Percentiles rank a stretch among this genome's conserved stretches.
Conservation (phyloP, 257 asterid species). For the Jacaranda mimosifolia region DNA sequence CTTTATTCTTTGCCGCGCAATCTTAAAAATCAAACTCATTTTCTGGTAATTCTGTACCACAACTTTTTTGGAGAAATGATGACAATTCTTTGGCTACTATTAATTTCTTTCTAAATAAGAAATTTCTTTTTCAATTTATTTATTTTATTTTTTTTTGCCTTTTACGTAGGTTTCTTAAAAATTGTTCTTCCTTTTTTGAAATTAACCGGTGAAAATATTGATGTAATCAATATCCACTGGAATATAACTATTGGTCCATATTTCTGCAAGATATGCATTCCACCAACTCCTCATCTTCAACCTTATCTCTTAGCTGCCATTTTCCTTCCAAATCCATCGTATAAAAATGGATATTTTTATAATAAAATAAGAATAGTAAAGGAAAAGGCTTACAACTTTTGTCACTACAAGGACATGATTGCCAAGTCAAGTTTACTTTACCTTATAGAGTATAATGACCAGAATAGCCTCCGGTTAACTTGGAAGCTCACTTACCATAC, state of each 20-base stretch:
- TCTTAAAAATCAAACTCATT: neutral
- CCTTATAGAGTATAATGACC: constrained; percentile 25
- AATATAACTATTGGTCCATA: constrained; percentile 11
- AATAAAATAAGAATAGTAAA: neutral
- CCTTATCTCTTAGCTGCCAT: constrained; percentile 52
- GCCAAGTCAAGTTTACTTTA: constrained; percentile 12
- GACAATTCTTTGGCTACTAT: constrained; percentile 13
- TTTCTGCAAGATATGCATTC: constrained; percentile 47
- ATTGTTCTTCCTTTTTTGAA: neutral
- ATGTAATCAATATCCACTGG: neutral
- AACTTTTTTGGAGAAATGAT: constrained; percentile 21
- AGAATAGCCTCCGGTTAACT: constrained; percentile 36
- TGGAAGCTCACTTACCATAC: constrained; percentile 56
- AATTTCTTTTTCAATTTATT: neutral
- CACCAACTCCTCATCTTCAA: constrained; percentile 62
- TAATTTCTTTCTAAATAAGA: constrained; percentile 11
- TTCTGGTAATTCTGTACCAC: neutral
- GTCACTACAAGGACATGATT: constrained; percentile 36
- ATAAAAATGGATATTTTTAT: neutral
- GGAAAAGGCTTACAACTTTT: constrained; percentile 9
- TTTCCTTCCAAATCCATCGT: constrained; percentile 7
- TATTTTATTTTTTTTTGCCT: neutral
- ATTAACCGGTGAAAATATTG: neutral
- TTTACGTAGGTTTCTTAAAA: neutral
- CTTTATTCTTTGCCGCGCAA: neutral